A percentile compares a stretch with the other conserved stretches of the same genome.
Conservation (phyloP, 768 basidiomycete species). For the Agaricus bisporus region DNA sequence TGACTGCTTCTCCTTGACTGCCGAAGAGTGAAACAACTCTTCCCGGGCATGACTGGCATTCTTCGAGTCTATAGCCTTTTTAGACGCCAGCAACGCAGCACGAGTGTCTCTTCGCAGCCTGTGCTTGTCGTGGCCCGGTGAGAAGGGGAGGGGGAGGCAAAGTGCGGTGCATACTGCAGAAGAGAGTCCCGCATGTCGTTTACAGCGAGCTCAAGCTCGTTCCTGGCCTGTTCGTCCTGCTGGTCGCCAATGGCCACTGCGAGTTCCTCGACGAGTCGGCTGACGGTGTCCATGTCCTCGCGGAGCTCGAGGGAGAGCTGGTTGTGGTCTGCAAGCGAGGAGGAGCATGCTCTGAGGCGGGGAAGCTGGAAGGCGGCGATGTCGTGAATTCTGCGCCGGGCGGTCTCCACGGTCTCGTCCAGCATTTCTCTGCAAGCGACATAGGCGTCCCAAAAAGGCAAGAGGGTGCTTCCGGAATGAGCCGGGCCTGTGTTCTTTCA, state of each 20-base stretch:
- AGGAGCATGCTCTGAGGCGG: slow-evolving; percentile 58
- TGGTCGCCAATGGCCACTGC: slow-evolving; percentile 72
- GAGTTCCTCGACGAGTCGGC: slow-evolving; percentile 66
- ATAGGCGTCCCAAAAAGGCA: slow-evolving; percentile 5
- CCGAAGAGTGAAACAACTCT: slow-evolving; percentile 57
- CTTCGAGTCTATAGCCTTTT: slow-evolving; percentile 61
- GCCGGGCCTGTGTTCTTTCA: slow-evolving; percentile 19
- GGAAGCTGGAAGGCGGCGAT: slow-evolving; percentile 49
- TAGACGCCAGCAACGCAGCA: slow-evolving; percentile 66
- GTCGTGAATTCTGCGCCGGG: slow-evolving; percentile 7
- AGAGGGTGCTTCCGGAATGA: slow-evolving; percentile 29
- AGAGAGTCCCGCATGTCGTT: slow-evolving; percentile 42
- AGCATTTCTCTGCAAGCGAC: not conserved
- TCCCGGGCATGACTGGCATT: slow-evolving; percentile 50
- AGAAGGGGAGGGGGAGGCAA: not conserved
- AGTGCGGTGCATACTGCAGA: slow-evolving; percentile 34
- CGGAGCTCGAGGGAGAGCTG: slow-evolving; percentile 68
- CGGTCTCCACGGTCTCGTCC: slow-evolving; percentile 8
- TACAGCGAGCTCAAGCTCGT: slow-evolving; percentile 43
- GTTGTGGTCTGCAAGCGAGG: slow-evolving; percentile 59
- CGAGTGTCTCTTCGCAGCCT: slow-evolving; percentile 63
- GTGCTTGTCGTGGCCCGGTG: slow-evolving; percentile 1
- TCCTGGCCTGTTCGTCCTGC: slow-evolving; percentile 44
- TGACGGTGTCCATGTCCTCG: slow-evolving; percentile 62
- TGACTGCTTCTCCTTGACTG: slow-evolving; percentile 39